A percentile compares a stretch with the other conserved stretches of the same genome.
Conservation (phyloP, 352 stramenopile genomes). For the Thalassiosira allenii region DNA sequence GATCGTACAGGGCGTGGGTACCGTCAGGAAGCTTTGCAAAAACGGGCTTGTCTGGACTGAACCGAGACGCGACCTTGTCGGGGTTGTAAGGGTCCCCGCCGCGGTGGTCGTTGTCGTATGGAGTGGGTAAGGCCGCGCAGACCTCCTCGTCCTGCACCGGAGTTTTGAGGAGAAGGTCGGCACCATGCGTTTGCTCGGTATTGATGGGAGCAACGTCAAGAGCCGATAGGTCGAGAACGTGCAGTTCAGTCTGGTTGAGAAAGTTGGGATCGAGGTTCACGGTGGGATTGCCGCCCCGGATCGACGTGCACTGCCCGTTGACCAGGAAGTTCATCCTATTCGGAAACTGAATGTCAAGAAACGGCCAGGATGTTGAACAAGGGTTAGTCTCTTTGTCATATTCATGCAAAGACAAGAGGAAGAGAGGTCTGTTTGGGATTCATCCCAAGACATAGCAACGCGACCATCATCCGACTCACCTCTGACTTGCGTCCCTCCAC, state of each 20-base stretch:
- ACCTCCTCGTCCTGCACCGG: slow-evolving; percentile 1
- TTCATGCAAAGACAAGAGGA: no score
- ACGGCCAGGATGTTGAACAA: no score
- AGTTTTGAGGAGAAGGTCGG: slow-evolving; percentile 21
- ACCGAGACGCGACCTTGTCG: slow-evolving; percentile 14
- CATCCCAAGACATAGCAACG: no score
- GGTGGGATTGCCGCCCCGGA: slow-evolving; percentile 36
- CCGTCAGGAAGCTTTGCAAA: slow-evolving; percentile 40
- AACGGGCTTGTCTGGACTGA: slow-evolving; percentile 39
- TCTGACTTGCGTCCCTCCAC: slow-evolving; percentile 17
- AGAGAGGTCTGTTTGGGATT: no score
- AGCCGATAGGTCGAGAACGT: slow-evolving; percentile 27
- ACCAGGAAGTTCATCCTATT: slow-evolving; percentile 33
- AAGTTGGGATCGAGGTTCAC: slow-evolving; percentile 39
- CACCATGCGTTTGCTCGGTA: slow-evolving; percentile 26
- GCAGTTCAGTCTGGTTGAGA: slow-evolving; percentile 20
- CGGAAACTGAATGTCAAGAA: slow-evolving; percentile 15
- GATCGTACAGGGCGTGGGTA: slow-evolving; percentile 29
- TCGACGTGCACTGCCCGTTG: slow-evolving; percentile 9
- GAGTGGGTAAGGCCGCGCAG: slow-evolving; percentile 29
- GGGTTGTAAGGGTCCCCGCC: slow-evolving; percentile 29
- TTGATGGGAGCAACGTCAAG: slow-evolving; percentile 21
- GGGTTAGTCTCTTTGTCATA: no score
- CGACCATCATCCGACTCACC: no score
- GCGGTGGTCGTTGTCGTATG: slow-evolving; percentile 47